Base-by-base conservation (phyloP, 1,139 yeast genomes). In the Diutina mesorugosa region DNA sequence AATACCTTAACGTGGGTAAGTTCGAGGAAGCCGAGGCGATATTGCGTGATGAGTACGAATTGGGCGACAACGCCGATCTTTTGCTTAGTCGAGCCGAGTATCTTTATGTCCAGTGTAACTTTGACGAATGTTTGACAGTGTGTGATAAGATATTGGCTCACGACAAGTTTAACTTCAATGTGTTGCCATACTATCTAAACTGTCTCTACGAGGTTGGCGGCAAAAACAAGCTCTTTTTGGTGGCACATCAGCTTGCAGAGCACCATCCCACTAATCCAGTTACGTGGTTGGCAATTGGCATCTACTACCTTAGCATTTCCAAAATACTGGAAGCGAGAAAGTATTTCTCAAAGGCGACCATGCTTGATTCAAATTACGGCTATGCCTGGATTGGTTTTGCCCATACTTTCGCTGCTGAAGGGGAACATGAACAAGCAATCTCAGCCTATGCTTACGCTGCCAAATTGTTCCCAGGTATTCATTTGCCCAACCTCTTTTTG, bases 321-420 rank as follows among this genome's bases (percentile, higher is more conserved):
- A 87, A 87, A 65, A 76, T 88, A 14, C 70, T 84, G 6, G 98
- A 91, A 62, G 97, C 98, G 0, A 76, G 99, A 58, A 80, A 87
- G 61, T 90, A 81, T 67, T 95, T 91, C 69, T 85, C 95, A 57
- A 91, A 90, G 67, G 93, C 98, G 0, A 90, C 98, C 0, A 77
- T 90, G 62, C 71, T 91, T 61, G 87, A 90, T 63, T 96, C 99
- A 0, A 88, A 86, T 62, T 90, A 89, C 72, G 96, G 96, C 0
- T 95, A 89, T 57, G 97, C 98, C 0, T 95, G 99, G 99, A 84
- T 95, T 55, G 99, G 98, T 1, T 95, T 95, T 73, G 98, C 98
- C 0, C 98, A 93, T 66, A 91, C 99, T 0, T 95, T 90, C 78
- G 97, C 97, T 0, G 87, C 89, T 1, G 99, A 95, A 68, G 96